Conservation (phyloP, 495 filamentous ascomycete species). For the Jackrogersella minutella region DNA sequence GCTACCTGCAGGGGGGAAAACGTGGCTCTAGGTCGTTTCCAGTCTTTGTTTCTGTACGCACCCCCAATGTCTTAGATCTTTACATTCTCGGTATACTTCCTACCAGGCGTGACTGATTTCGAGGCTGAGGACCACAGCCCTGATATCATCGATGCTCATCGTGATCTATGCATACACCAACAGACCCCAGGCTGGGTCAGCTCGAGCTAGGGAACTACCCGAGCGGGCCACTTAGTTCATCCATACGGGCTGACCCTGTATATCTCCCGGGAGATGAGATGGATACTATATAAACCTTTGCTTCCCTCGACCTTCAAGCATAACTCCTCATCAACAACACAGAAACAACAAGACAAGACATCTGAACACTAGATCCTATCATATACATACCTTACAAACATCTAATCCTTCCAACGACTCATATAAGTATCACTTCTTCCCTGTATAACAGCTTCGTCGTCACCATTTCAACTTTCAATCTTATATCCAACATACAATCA, state of each 20-base stretch:
- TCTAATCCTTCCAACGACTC: constrained; percentile 1
- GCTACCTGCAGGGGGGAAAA: not conserved
- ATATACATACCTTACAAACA: constrained; percentile 8
- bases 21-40: no score
- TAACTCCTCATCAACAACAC: constrained; percentile 45
- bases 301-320: constrained; percentile 37
- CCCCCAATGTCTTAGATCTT: constrained; percentile 17
- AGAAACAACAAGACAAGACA: constrained; percentile 27
- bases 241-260: constrained; percentile 20
- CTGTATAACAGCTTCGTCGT: not conserved
- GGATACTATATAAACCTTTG: constrained; percentile 41
- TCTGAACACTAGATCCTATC: no score
- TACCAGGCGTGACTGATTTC: constrained; percentile 18
- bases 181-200: constrained; percentile 10
- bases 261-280: not conserved
- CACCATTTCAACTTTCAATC: not conserved
- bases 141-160: no score
- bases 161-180: no score
- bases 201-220: constrained; percentile 17
- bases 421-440: not conserved
- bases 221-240: constrained; percentile 17
- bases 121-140: constrained; percentile 29
- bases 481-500: constrained; percentile 3
- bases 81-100: constrained; percentile 26
- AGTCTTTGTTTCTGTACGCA: constrained; percentile 3